These are phyloP conservation scores for Neltuma alba DNA, from an alignment of 306 rosid species.

Conservation along the genomic window DNA sequence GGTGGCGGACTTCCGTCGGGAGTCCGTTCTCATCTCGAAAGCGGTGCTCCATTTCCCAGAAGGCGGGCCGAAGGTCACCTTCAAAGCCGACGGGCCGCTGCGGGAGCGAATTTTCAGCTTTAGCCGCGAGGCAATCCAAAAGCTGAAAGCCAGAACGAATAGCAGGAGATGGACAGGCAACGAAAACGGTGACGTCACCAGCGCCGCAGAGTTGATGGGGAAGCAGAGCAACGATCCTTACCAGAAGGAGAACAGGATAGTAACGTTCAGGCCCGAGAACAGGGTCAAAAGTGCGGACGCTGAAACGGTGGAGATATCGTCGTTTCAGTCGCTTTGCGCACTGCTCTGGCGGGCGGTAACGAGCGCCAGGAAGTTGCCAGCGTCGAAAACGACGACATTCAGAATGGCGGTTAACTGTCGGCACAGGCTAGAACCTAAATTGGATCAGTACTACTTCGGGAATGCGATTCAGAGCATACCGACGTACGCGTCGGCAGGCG, in stretches of 20 bases:
- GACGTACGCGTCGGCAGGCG: slow-evolving; percentile 49
- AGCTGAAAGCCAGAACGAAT: slow-evolving; percentile 58
- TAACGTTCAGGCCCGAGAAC: not conserved
- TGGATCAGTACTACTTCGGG: slow-evolving; percentile 67
- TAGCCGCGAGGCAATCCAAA: slow-evolving; percentile 55
- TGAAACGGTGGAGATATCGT: slow-evolving; percentile 56
- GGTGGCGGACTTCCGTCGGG: slow-evolving; percentile 65
- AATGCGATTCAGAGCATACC: slow-evolving; percentile 82
- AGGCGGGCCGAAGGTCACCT: slow-evolving; percentile 60
- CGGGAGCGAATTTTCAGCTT: slow-evolving; percentile 76
- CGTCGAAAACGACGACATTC: slow-evolving; percentile 62
- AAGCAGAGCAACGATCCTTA: slow-evolving; percentile 56
- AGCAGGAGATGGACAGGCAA: not conserved
- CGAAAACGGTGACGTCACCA: not conserved
- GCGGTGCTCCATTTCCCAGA: slow-evolving; percentile 54
- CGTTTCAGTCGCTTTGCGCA: slow-evolving; percentile 79
- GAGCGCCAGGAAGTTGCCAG: slow-evolving; percentile 64
- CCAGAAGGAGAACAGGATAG: slow-evolving; percentile 26
- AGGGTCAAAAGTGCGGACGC: not conserved
- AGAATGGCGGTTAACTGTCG: slow-evolving; percentile 84
- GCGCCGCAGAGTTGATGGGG: slow-evolving; percentile 49
- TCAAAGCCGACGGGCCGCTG: slow-evolving; percentile 47
- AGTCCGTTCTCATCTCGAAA: slow-evolving; percentile 53
- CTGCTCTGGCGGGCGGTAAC: slow-evolving; percentile 75
- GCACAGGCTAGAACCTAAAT: slow-evolving; percentile 68